Evolutionary conservation across 805 yeast species (phyloP).

Genomic region (Saturnispora zaruensis): DNA sequence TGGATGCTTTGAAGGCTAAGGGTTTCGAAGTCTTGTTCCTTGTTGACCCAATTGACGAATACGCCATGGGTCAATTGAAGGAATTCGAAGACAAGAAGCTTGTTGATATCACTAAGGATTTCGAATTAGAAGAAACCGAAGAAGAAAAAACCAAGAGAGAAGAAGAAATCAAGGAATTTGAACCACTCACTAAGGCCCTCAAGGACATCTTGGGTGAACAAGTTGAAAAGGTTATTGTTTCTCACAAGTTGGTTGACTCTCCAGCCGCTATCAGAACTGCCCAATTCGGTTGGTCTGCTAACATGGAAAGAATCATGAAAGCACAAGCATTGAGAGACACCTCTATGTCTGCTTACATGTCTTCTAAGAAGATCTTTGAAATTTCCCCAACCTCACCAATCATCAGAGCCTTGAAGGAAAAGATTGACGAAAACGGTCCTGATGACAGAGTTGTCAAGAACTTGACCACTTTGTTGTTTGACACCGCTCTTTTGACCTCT

Average conservation of each 20-base stretch:
- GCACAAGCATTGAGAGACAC: conserved; percentile 99
- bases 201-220: conserved; percentile 97
- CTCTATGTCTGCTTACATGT: conserved; percentile 98
- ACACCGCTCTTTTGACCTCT: conserved; percentile 96
- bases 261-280: conserved; percentile 99
- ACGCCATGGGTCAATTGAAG: conserved; percentile 98
- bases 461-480: conserved; percentile 90
- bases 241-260: conserved; percentile 93
- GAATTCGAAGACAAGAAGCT: conserved; percentile 99
- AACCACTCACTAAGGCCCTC: conserved; percentile 88
- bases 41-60: conserved; percentile 99
- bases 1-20: conserved; percentile 97
- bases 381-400: conserved; percentile 95
- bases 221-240: conserved; percentile 98
- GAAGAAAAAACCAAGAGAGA: conserved; percentile 96
- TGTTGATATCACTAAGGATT: conserved; percentile 98
- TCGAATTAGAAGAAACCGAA: conserved; percentile 95
- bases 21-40: conserved; percentile 96
- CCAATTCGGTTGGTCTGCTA: conserved; percentile 99
- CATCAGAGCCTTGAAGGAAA: conserved; percentile 89
- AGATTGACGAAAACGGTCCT: conserved; percentile 95
- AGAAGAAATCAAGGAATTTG: conserved; percentile 84
- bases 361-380: conserved; percentile 98
- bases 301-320: conserved; percentile 99
- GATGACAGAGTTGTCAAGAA: conserved; percentile 98